These are phyloP conservation scores for Lipomyces starkeyi DNA, from an alignment of 805 yeast genomes.

Conservation along the genomic window DNA sequence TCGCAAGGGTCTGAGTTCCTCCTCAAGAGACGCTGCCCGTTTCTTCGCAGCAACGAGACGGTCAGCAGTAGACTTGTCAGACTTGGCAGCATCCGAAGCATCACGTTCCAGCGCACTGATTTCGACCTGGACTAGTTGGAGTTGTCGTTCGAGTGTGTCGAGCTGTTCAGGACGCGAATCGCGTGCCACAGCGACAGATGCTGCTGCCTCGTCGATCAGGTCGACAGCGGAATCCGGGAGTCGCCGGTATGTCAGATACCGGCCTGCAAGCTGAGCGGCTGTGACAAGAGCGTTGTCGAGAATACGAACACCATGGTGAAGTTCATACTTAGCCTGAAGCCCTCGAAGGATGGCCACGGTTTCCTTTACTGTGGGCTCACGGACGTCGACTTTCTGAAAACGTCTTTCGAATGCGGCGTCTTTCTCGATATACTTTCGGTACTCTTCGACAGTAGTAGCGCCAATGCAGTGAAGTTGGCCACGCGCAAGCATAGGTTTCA, in stretches of 20 bases:
- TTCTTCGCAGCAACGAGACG: conserved; percentile 80
- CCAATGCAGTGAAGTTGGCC: conserved; percentile 97
- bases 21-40: conserved; percentile 81
- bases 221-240: conserved; percentile 98
- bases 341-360: conserved; percentile 97
- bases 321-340: conserved; percentile 90
- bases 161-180: conserved; percentile 97
- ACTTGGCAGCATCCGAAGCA: conserved; percentile 67
- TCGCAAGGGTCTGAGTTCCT: conserved; percentile 80
- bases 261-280: conserved; percentile 92
- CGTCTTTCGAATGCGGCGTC: conserved; percentile 99
- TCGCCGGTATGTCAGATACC: conserved; percentile 93
- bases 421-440: conserved; percentile 88
- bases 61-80: conserved; percentile 77
- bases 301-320: conserved; percentile 97
- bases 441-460: conserved; percentile 95
- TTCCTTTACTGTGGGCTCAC: conserved; percentile 89
- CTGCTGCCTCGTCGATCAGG: conserved; percentile 93
- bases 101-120: conserved; percentile 97
- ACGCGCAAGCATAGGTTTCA: conserved; percentile 97
- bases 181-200: conserved; percentile 96
- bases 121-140: conserved; percentile 91
- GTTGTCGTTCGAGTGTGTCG: conserved; percentile 90
- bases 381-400: conserved; percentile 95
- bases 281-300: conserved; percentile 92